phyloP scores from a whole-genome alignment of 2,329 filamentous ascomycete genomes.

The Arthrobotrys megalospora region DNA sequence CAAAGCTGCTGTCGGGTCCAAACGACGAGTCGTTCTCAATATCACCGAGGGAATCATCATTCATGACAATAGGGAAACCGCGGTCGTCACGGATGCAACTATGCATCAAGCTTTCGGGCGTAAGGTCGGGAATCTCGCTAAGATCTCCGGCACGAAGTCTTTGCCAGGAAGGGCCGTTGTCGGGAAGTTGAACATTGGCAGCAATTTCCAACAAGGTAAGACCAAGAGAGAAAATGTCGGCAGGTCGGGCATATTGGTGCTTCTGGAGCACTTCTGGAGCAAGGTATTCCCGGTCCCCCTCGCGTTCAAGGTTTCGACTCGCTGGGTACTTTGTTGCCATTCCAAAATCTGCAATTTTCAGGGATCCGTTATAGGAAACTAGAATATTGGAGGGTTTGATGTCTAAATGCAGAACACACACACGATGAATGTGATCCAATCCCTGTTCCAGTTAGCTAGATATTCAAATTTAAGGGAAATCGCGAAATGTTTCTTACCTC shows the following conservation, averaged over 20 bases:
- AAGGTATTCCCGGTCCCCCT: slow-evolving; percentile 97
- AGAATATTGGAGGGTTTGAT: slow-evolving; percentile 88
- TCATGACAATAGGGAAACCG: slow-evolving; percentile 74
- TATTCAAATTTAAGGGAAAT: slow-evolving; percentile 45
- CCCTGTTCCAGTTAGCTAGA: slow-evolving; percentile 74
- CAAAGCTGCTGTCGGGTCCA: slow-evolving; percentile 44
- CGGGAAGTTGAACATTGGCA: slow-evolving; percentile 91
- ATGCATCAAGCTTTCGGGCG: slow-evolving; percentile 80
- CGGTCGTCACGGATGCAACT: slow-evolving; percentile 80
- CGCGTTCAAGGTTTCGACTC: slow-evolving; percentile 82
- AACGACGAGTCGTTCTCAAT: slow-evolving; percentile 62
- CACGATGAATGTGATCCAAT: slow-evolving; percentile 88
- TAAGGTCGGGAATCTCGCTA: slow-evolving; percentile 88
- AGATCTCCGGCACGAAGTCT: slow-evolving; percentile 90
- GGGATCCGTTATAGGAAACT: slow-evolving; percentile 82
- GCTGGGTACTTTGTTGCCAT: slow-evolving; percentile 85
- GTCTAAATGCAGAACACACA: slow-evolving; percentile 87
- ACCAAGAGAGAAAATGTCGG: slow-evolving; percentile 93
- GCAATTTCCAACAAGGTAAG: slow-evolving; percentile 96
- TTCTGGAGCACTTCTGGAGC: slow-evolving; percentile 89
- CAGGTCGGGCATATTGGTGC: slow-evolving; percentile 83
- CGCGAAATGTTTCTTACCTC: slow-evolving; percentile 75
- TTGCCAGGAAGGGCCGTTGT: slow-evolving; percentile 93
- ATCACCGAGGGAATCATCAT: slow-evolving; percentile 65
- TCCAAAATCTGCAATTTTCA: slow-evolving; percentile 90